Base-by-base conservation (phyloP, 352 stramenopile genomes). In the Phytophthora fragariaefolia region DNA sequence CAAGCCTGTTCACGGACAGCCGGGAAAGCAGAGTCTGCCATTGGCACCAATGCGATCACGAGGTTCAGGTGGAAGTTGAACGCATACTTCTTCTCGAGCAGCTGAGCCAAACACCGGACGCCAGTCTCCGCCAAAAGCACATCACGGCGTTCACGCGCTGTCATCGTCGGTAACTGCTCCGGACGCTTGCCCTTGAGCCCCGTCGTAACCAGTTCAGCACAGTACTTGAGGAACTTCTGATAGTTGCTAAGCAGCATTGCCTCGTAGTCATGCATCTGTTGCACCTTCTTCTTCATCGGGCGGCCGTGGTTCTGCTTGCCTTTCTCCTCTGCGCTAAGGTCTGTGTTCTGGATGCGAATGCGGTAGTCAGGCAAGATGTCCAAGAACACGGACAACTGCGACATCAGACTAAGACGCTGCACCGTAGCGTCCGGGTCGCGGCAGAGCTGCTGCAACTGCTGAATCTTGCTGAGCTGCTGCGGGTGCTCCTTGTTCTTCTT, bases 311-410 rank as follows among this genome's bases (percentile, higher is more conserved):
- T 85, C 63, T 90, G 84, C 74, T 98, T 95, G 12, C 93, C 85
- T 54, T 74, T 76, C 23, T 69, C 64, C 64, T 98, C 95, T 3
- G 92, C 77, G 26, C 26, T 55, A 18, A 10, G 2, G 70, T 98
- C 91, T 4, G 89, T 87, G 1, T 83, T 96, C 28, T 93, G 83
- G 22, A 91, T 63, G 59, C 96, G 92, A 51, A 99, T 98, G 52
- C 96, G 88, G 79, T 99, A 99, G 59, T 93, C 86, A 0, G 97
- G 97, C 28, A 99, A 52, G 28, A 99, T 97, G 56, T 99, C 97
- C 40, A 98, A 80, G 57, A 98, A 98, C 28, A 99, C 92, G 1
- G 96, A 96, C 15, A 98, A 72, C 48, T 98, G 76, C 7, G 94
- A 98, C 46, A 99, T 77, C 66, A 98, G 77, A 20, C 86, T 96